phyloP scores from a whole-genome alignment of 2,329 filamentous ascomycete genomes.

The Podosphaera leucotricha region DNA sequence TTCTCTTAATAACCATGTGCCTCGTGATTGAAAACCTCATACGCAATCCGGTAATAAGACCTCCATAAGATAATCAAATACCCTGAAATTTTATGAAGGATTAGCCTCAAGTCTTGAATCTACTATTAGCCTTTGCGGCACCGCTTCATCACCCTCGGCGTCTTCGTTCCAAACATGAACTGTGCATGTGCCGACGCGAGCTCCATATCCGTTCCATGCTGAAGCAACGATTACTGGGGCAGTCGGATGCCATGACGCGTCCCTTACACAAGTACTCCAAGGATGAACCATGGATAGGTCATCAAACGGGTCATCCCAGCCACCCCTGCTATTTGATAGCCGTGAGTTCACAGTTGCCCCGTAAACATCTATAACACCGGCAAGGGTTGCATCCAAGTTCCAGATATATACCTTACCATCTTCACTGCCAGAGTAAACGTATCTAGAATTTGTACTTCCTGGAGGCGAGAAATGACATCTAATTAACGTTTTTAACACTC shows the following conservation, averaged over 20 bases:
- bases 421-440: constrained; percentile 78
- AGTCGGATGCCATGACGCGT: constrained; percentile 49
- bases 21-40: too few species aligned
- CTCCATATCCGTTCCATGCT: constrained; percentile 45
- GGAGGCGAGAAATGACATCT: constrained; percentile 87
- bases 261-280: constrained; percentile 47
- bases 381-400: constrained; percentile 76
- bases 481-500: constrained; percentile 72
- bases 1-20: too few species aligned
- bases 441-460: constrained; percentile 63
- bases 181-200: constrained; percentile 38
- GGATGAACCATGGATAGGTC: constrained; percentile 5
- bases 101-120: constrained; percentile 2
- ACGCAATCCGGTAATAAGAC: too few species aligned
- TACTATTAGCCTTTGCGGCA: constrained; percentile 20
- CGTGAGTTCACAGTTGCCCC: constrained; percentile 41
- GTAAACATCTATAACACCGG: constrained; percentile 54
- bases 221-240: constrained; percentile 46
- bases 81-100: background rate
- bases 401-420: constrained; percentile 81
- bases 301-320: constrained; percentile 6
- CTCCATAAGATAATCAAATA: too few species aligned
- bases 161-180: constrained; percentile 45
- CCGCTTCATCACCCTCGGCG: constrained; percentile 30
- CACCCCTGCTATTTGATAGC: constrained; percentile 16